phyloP scores from a whole-genome alignment of 2,329 filamentous ascomycete genomes.

The Phaeoacremonium minimum region DNA sequence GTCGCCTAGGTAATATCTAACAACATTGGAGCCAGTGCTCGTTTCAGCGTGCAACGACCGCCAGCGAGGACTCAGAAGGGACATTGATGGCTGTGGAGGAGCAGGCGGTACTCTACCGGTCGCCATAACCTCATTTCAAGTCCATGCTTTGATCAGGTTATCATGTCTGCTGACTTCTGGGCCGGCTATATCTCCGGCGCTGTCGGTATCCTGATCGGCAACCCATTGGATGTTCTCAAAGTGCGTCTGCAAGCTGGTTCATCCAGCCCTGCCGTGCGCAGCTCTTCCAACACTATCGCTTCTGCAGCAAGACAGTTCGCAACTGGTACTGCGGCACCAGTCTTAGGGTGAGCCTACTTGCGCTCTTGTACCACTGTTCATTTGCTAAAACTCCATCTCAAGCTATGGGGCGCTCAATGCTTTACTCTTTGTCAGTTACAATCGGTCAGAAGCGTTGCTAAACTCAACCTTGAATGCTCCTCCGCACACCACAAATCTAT shows the following conservation, averaged over 20 bases:
- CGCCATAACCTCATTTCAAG: too few relatives aligned
- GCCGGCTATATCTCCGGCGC: slow-evolving; percentile 87
- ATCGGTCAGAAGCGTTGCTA: slow-evolving; percentile 69
- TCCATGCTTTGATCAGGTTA: too few relatives aligned
- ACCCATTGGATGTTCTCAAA: slow-evolving; percentile 68
- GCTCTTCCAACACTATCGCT: slow-evolving; percentile 18
- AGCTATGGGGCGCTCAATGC: slow-evolving; percentile 91
- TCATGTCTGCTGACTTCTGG: slow-evolving; percentile 89
- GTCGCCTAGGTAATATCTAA: not conserved
- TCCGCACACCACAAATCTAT: slow-evolving; percentile 37
- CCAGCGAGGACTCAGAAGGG: too few relatives aligned
- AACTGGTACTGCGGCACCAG: slow-evolving; percentile 74
- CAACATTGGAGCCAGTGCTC: too few relatives aligned
- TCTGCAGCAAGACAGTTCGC: slow-evolving; percentile 25
- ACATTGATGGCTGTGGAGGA: too few relatives aligned
- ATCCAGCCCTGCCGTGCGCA: not conserved
- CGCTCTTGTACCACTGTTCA: too few relatives aligned
- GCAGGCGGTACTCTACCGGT: too few relatives aligned
- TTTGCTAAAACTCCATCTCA: too few relatives aligned
- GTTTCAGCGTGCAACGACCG: too few relatives aligned
- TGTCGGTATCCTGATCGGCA: slow-evolving; percentile 81
- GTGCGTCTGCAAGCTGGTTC: slow-evolving; percentile 71
- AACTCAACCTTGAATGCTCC: slow-evolving; percentile 25
- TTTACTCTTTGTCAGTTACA: slow-evolving; percentile 85
- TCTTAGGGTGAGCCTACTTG: too few relatives aligned